Conservation (phyloP, 306 rosid genomes). For the Herpetospermum pedunculosum region DNA sequence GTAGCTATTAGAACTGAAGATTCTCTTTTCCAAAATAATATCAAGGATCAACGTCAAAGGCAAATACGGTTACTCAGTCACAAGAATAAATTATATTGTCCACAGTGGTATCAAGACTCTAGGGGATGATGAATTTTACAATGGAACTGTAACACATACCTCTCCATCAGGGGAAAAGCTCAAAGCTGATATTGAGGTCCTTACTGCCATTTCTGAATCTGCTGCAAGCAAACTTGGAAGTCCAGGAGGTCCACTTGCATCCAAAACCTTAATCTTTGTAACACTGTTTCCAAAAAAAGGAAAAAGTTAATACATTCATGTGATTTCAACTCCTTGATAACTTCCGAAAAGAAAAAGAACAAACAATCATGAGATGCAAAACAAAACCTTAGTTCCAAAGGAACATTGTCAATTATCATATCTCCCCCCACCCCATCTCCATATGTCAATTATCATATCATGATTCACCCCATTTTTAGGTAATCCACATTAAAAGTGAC, state of each 20-base stretch:
- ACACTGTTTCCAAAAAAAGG: constrained; percentile 30
- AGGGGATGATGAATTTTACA: not conserved
- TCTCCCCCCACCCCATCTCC: no score
- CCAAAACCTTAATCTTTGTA: constrained; percentile 71
- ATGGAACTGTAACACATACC: constrained; percentile 32
- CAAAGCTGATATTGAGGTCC: constrained; percentile 77
- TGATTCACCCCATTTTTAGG: no score
- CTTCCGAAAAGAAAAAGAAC: no score
- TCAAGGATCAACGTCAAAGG: not conserved
- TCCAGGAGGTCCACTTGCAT: constrained; percentile 99
- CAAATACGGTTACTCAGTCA: not conserved
- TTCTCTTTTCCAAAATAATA: not conserved
- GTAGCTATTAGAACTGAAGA: not conserved
- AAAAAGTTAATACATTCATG: not conserved
- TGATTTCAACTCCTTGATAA: no score
- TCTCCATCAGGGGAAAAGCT: constrained; percentile 99
- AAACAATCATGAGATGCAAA: no score
- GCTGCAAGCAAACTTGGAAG: constrained; percentile 78
- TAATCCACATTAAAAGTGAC: no score
- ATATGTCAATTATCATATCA: no score
- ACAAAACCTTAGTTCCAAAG: no score
- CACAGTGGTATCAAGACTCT: not conserved
- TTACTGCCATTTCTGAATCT: constrained; percentile 37
- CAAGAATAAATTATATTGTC: not conserved
- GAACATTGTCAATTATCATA: no score